These are phyloP conservation scores for Camelina hispida DNA, from an alignment of 345 rosid genomes.

Conservation along the genomic window DNA sequence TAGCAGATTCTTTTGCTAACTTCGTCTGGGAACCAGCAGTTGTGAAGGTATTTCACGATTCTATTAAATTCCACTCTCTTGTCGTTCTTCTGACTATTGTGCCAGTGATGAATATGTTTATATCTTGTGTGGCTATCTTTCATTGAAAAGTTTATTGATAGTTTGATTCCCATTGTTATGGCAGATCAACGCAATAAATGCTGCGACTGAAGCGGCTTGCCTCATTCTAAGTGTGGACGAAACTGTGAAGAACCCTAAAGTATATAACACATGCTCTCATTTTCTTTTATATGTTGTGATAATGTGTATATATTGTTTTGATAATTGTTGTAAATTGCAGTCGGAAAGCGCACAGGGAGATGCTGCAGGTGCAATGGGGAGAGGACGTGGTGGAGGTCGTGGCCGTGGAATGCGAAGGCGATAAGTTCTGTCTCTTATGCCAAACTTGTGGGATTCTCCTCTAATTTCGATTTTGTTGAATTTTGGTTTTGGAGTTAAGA, in stretches of 20 bases:
- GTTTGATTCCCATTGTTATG: conserved; percentile 8
- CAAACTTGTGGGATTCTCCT: conserved; percentile 14
- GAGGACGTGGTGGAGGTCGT: conserved; percentile 89
- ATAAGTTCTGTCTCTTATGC: conserved; percentile 45
- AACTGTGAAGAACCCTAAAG: conserved; percentile 99
- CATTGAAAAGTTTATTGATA: conserved; percentile 5
- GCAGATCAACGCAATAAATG: conserved; percentile 96
- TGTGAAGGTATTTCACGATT: conserved; percentile 65
- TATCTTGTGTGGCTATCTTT: conserved; percentile 5
- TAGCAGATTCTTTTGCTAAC: conserved; percentile 92
- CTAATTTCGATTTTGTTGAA: conserved; percentile 31
- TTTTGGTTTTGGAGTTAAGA: conserved; percentile 30
- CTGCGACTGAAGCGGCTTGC: conserved; percentile 99
- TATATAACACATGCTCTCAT: conserved; percentile 39
- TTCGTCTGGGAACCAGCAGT: conserved; percentile 99
- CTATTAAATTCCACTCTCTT: background rate
- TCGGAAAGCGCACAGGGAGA: conserved; percentile 99
- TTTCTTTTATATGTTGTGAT: background rate
- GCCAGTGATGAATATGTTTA: background rate
- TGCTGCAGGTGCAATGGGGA: conserved; percentile 91
- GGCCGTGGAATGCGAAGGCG: conserved; percentile 99
- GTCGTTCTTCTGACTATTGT: background rate
- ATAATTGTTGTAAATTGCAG: conserved; percentile 48
- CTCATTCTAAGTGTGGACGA: conserved; percentile 95
- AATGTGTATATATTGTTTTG: conserved; percentile 3